Evolutionary conservation across 2,329 filamentous ascomycete species (phyloP), one percentile per base, ranked within the genome.

Genomic region (Pyricularia sp.): DNA sequence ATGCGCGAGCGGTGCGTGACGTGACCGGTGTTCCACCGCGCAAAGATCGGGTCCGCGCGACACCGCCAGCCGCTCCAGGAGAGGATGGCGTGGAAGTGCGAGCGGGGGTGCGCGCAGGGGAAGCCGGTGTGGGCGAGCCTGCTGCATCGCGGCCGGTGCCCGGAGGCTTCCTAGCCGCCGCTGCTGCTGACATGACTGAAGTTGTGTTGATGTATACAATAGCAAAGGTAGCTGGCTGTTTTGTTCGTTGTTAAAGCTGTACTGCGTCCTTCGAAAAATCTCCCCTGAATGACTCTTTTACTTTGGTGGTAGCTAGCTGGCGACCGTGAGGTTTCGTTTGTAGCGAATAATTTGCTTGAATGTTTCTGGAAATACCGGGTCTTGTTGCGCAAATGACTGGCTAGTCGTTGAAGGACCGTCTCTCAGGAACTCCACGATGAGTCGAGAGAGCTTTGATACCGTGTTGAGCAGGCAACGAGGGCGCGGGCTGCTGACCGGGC

Each of bases 1-100:
- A 84, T 69, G 81, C 78, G 71, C 84, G 85, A 68, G 90, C 88
- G 68, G 89, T 89, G 74, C 92, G 89, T 70, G 91, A 91, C 71
- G 92, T 92, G 26, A 92, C 86, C 36, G 90, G 87, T n/a, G 85
- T 86, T 68, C 84, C 85, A 42, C 81, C 81, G 74, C 91, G 88
- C 71, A 88, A 81, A 17, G 92, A 92, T 71, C 89, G 86, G 65
- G 85, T 88, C 70, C 90, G 85, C 68, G 83, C 81, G 71, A 80
- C 78, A 65, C 75, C 76, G 68, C 76, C 76, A 61, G 79, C 76
- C 30, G 80, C 79, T 66, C 81, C 79, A 33, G 79, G 75, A 36
- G 82, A 77, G 20, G 83, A 78, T 70, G 84, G 81, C 33, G 84
- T 82, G 66, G 87, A 84, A 28, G 85, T 81, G 71, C 84, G 75